Evolutionary conservation across 2,329 filamentous ascomycete species (phyloP).

Genomic region (Penicillium janthinellum): DNA sequence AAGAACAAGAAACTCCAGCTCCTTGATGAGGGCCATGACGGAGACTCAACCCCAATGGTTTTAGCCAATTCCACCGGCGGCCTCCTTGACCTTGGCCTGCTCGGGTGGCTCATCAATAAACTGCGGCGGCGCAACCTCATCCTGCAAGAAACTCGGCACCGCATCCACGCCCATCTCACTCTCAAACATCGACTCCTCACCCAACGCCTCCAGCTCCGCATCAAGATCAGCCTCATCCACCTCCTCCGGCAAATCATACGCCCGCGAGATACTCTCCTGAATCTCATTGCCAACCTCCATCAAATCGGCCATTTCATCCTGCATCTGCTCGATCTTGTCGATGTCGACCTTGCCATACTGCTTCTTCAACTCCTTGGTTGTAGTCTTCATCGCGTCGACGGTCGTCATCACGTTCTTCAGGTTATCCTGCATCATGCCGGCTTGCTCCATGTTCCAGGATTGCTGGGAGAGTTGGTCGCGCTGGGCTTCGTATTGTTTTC

Average conservation of each 20-base stretch:
- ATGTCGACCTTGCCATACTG: conserved; percentile 98
- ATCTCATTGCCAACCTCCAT: conserved; percentile 99
- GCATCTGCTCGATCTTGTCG: conserved; percentile 94
- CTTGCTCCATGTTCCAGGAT: conserved; percentile 99
- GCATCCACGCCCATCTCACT: conserved; percentile 62
- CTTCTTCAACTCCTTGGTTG: conserved; percentile 86
- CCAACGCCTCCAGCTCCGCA: conserved; percentile 91
- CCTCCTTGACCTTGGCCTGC: conserved; percentile 78
- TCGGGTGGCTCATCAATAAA: conserved; percentile 92
- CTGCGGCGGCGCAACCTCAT: conserved; percentile 77
- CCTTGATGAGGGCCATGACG: not conserved
- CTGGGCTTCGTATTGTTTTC: conserved; percentile 91
- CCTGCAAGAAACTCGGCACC: conserved; percentile 83
- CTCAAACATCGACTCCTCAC: conserved; percentile 91
- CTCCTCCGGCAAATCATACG: conserved; percentile 94
- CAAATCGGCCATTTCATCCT: conserved; percentile 98
- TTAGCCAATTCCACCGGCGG: conserved; percentile 53
- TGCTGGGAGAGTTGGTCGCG: conserved; percentile 92
- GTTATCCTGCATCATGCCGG: conserved; percentile 97
- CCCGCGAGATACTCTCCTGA: conserved; percentile 86
- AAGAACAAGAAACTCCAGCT: not conserved
- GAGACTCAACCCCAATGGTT: not conserved
- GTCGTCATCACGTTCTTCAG: conserved; percentile 98
- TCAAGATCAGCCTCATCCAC: conserved; percentile 96
- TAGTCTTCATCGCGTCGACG: conserved; percentile 95